Evolutionary conservation across 495 filamentous ascomycete genomes (phyloP), one percentile per base, ranked within the genome.

Genomic region (Aspergillus asperescens): DNA sequence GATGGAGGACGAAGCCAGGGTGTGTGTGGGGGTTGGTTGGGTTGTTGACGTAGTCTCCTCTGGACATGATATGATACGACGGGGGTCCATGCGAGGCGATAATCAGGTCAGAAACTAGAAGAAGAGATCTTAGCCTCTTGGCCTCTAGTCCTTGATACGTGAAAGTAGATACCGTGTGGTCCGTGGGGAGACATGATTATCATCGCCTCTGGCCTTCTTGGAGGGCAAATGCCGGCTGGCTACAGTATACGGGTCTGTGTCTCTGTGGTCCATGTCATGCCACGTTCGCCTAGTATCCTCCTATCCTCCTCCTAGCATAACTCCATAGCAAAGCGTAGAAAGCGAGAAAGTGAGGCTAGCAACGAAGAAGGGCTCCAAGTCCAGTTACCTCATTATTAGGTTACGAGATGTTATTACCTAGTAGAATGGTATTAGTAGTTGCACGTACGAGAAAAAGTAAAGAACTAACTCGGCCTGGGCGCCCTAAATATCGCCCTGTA

Each of bases 271-370:
- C 42, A 46, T 31, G 24, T 32, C 42, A 46, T 46, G 42, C 42
- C 42, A 46, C 42, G 42, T 46, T 16, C 38, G 10, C 16, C 34
- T 19, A 18, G n/a, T n/a, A n/a, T n/a, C n/a, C n/a, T n/a, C n/a
- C n/a, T n/a, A n/a, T n/a, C n/a, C n/a, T n/a, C n/a, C n/a, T n/a
- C n/a, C n/a, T n/a, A n/a, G n/a, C 39, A 42, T n/a, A 25, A 13
- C 20, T 3, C 39, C 39, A 42, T 24, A 23, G 22, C 2, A n/a
- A n/a, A n/a, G n/a, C n/a, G n/a, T n/a, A n/a, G 20, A 12, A 20
- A 15, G 13, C 13, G 15, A 1, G 52, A 34, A 55, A 55, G 52
- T 55, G 45, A 55, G 37, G 52, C 52, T 42, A 47, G 43, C 45
- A 39, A 19, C 37, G n/a, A 32, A 49, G 49, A 18, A 32, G 16